Evolutionary conservation across 2,329 filamentous ascomycete genomes (phyloP), one percentile per base, ranked within the genome.

Genomic region (Calonectria hongkongensis): DNA sequence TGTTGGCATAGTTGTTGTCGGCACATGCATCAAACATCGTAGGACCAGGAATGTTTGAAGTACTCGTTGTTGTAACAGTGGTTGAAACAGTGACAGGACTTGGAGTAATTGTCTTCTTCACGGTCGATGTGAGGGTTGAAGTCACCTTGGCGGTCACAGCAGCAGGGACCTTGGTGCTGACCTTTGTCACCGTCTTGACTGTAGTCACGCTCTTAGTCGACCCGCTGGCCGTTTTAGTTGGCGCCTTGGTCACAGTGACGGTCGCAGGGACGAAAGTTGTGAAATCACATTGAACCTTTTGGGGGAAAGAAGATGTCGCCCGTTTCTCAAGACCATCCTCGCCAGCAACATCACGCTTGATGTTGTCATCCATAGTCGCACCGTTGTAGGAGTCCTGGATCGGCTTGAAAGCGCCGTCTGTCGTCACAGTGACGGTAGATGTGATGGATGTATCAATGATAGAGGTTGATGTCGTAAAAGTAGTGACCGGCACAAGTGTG

Each of bases 1-100:
- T 18, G 54, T 58, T 21, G 33, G 54, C 54, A 41, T 39, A 58
- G 54, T 58, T 58, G n/a, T 41, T 58, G 54, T 58, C 54, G 12
- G 54, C n/a, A 13, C 54, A 58, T 21, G 54, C 54, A 41, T 18
- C 54, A 10, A 41, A 58, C 6, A 58, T 33, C 21, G 54, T 58
- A 10, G 28, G 28, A 6, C 28, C 54, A 7, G 54, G 2, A 21
- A 41, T n/a, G 7, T 58, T 21, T n/a, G 13, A 33, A 25, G 54
- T 58, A 3, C 18, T 39, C 12, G 54, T 25, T 13, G 33, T 33
- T n/a, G 54, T 58, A 3, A 13, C 16, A 2, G 54, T 41, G 13
- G 54, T 58, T 12, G 33, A 39, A 8, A 58, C 13, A 33, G 54
- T 58, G n/a, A 41, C 13, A 4, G 33, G 33, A 8, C 28, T 58